Conservation (phyloP, 352 stramenopile species). For the Chloridella minuta region DNA sequence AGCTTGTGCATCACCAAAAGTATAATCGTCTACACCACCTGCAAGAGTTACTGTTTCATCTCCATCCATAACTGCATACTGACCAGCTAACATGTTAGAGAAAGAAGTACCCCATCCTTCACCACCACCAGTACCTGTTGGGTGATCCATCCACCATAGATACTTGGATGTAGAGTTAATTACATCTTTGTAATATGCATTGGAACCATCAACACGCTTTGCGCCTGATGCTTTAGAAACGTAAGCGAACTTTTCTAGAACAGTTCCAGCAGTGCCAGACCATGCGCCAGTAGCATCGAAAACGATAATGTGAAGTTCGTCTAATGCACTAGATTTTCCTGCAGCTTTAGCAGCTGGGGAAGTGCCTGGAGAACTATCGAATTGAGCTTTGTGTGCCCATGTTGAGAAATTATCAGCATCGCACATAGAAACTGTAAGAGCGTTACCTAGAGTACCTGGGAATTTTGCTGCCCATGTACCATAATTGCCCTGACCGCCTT, state of each 20-base stretch:
- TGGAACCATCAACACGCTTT: not conserved
- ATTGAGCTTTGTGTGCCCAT: not conserved
- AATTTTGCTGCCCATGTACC: not conserved
- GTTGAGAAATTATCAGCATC: not conserved
- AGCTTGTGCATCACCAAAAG: too few relatives aligned
- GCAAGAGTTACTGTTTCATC: too few relatives aligned
- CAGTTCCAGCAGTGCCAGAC: not conserved
- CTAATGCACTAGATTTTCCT: not conserved
- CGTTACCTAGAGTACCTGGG: not conserved
- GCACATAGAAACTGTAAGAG: not conserved
- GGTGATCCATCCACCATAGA: too few relatives aligned
- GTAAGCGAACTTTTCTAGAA: not conserved
- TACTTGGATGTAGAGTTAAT: not conserved
- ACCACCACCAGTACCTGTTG: too few relatives aligned
- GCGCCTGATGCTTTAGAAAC: not conserved
- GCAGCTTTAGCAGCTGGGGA: not conserved
- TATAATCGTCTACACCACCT: too few relatives aligned
- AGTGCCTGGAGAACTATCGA: not conserved
- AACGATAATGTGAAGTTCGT: not conserved
- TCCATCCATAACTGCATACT: too few relatives aligned
- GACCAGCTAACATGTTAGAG: too few relatives aligned
- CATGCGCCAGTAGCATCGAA: not conserved
- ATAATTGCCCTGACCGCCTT: not conserved
- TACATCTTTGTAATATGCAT: not conserved
- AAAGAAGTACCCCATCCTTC: too few relatives aligned